Conservation (phyloP, 169 alveolate species). For the Cryptosporidium andersoni region DNA sequence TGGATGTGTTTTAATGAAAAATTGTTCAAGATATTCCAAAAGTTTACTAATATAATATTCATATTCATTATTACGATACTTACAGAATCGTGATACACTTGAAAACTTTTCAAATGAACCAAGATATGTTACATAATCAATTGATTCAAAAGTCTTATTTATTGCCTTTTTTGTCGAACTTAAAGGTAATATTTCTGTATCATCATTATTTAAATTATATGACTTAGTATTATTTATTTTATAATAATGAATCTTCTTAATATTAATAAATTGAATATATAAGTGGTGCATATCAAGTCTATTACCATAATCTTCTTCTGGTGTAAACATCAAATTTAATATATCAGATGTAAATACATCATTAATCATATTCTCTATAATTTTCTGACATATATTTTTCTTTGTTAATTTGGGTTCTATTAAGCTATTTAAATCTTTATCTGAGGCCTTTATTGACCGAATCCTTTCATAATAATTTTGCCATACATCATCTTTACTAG, state of each 20-base stretch:
- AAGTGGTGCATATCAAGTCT: conserved; percentile 77
- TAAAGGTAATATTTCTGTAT: conserved; percentile 57
- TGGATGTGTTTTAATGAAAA: conserved; percentile 79
- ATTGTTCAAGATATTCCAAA: conserved; percentile 74
- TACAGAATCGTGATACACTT: conserved; percentile 83
- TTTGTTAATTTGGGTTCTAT: background rate
- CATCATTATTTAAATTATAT: background rate
- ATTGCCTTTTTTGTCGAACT: conserved; percentile 25
- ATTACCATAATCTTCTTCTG: conserved; percentile 83
- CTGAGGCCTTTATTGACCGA: too few relatives aligned
- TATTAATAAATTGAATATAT: conserved; percentile 78
- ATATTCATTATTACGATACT: conserved; percentile 79
- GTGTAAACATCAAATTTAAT: conserved; percentile 77
- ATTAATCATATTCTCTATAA: conserved; percentile 72
- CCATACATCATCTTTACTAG: conserved; percentile 72
- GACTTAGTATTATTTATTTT: conserved; percentile 43
- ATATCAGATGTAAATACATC: conserved; percentile 74
- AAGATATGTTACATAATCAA: conserved; percentile 80
- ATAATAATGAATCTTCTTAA: conserved; percentile 76
- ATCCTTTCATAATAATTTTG: too few relatives aligned
- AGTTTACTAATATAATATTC: conserved; percentile 75
- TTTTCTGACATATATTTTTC: conserved; percentile 7
- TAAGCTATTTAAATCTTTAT: background rate
- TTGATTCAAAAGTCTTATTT: conserved; percentile 74
- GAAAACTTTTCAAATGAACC: conserved; percentile 78